phyloP scores from a whole-genome alignment of 192 early-diverging fungal genomes.

The Radiomyces spectabilis region DNA sequence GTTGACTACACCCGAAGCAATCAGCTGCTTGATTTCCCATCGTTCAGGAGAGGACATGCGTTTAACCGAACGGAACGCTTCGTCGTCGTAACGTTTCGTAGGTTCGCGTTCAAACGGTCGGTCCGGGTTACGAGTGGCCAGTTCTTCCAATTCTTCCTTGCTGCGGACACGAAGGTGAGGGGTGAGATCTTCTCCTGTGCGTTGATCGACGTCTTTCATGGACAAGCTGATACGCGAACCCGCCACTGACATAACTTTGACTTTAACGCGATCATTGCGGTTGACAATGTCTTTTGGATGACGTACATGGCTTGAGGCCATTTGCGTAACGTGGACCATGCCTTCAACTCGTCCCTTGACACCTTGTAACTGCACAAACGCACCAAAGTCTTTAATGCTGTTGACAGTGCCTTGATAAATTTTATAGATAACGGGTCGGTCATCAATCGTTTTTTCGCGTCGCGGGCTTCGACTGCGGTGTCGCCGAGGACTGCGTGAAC shows the following conservation, averaged over 20 bases:
- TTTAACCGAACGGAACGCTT: conserved; percentile 48
- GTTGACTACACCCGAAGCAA: conserved; percentile 87
- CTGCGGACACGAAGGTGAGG: conserved; percentile 70
- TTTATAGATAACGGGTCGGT: conserved; percentile 82
- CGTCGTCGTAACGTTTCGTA: conserved; percentile 21
- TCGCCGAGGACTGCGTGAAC: conserved; percentile 14
- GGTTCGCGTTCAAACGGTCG: conserved; percentile 39
- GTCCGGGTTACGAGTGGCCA: conserved; percentile 57
- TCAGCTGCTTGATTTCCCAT: conserved; percentile 97
- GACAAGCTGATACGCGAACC: conserved; percentile 79
- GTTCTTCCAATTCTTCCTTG: conserved; percentile 54
- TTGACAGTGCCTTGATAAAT: conserved; percentile 83
- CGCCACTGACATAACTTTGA: conserved; percentile 91
- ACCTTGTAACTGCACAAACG: conserved; percentile 82
- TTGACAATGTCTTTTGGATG: conserved; percentile 85
- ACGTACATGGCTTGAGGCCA: conserved; percentile 59
- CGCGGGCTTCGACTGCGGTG: conserved; percentile 17
- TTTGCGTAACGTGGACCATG: conserved; percentile 77
- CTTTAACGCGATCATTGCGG: conserved; percentile 76
- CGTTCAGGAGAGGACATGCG: conserved; percentile 90
- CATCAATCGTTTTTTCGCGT: conserved; percentile 44
- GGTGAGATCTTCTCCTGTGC: conserved; percentile 79
- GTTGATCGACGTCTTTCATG: conserved; percentile 96
- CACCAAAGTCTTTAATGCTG: conserved; percentile 89
- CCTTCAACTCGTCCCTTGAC: conserved; percentile 75